Percentiles rank a stretch among this genome's conserved stretches.
Evolutionary conservation across 306 rosid species (phyloP).

Genomic region (Vigna mungo): DNA sequence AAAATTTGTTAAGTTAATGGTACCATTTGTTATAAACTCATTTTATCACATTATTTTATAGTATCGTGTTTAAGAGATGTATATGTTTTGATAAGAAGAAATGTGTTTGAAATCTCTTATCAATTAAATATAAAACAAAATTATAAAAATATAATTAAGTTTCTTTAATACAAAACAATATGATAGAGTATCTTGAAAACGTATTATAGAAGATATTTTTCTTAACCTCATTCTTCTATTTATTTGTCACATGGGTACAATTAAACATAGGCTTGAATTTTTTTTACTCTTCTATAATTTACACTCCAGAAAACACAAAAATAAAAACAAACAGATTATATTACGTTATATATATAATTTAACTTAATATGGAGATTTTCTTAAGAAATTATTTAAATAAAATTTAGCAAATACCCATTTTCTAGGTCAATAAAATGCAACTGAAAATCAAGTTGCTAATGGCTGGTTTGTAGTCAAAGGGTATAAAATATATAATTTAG

Average conservation of each 20-base stretch:
- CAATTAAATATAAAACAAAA: too few species aligned
- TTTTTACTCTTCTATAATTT: background rate
- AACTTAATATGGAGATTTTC: background rate
- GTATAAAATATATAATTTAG: conserved; percentile 29
- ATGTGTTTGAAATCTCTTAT: too few species aligned
- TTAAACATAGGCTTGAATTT: background rate
- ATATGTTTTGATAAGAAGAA: too few species aligned
- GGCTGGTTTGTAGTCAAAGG: conserved; percentile 37
- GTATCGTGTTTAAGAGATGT: too few species aligned
- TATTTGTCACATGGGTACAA: background rate
- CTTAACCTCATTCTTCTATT: background rate
- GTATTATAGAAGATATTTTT: background rate
- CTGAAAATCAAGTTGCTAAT: conserved; percentile 22
- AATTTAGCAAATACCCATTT: background rate
- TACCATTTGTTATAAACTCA: too few species aligned
- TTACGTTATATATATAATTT: background rate
- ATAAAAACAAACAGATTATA: background rate
- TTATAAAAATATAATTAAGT: too few species aligned
- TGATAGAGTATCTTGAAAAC: too few species aligned
- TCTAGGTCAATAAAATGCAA: conserved; percentile 22
- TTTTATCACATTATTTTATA: too few species aligned
- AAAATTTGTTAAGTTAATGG: too few species aligned
- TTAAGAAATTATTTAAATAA: background rate
- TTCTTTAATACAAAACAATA: too few species aligned
- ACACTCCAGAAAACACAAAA: background rate